phyloP scores from a whole-genome alignment of 768 basidiomycete species.

The Tephrocybe rancida region DNA sequence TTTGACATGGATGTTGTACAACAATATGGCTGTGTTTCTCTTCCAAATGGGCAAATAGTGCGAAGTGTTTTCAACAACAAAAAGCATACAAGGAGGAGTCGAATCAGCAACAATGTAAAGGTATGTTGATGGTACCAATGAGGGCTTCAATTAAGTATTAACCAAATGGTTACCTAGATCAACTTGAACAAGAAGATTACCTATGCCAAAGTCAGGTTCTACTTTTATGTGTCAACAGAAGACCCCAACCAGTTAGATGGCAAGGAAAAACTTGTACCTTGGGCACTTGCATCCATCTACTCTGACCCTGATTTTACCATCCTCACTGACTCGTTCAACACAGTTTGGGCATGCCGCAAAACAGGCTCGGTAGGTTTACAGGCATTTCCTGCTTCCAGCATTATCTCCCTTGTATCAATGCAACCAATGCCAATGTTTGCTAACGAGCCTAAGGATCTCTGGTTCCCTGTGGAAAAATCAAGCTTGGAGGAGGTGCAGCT shows the following conservation, averaged over 20 bases:
- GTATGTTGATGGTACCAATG: not conserved
- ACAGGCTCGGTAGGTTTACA: constrained; percentile 3
- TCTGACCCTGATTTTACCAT: constrained; percentile 14
- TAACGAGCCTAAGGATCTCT: constrained; percentile 7
- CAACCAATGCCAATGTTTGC: constrained; percentile 19
- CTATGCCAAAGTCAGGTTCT: not conserved
- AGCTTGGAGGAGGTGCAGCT: constrained; percentile 22
- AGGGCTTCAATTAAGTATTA: not conserved
- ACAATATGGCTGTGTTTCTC: constrained; percentile 17
- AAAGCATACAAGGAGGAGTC: not conserved
- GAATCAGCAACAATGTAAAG: not conserved
- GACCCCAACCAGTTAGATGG: not conserved
- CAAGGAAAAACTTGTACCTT: not conserved
- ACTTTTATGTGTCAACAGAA: not conserved
- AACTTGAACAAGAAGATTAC: not conserved
- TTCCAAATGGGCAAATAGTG: constrained; percentile 24
- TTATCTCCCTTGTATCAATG: constrained; percentile 28
- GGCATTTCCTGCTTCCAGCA: constrained; percentile 12
- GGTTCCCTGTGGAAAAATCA: constrained; percentile 30
- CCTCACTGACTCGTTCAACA: constrained; percentile 19
- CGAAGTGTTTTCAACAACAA: constrained; percentile 1
- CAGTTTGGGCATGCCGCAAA: constrained; percentile 17
- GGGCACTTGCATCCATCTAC: constrained; percentile 24
- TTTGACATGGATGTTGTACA: not conserved
- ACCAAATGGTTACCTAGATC: not conserved